Percentiles rank a stretch among this genome's conserved stretches.
Evolutionary conservation across 148 eudicot genomes (phyloP).

Genomic region (Rhododendron griersonianum): DNA sequence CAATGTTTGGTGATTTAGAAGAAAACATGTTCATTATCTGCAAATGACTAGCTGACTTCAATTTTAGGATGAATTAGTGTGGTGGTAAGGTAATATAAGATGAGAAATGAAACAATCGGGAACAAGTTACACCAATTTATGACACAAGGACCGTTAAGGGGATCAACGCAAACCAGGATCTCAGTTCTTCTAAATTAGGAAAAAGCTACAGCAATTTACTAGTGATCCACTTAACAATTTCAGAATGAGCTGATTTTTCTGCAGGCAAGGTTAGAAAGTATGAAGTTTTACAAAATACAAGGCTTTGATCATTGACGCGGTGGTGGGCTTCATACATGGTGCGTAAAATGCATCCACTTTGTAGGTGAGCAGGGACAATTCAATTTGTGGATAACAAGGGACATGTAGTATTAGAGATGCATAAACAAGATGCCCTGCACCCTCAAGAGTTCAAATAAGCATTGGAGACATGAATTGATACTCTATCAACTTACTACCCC

Average conservation of each 20-base stretch:
- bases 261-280: not conserved
- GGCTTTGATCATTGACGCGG: not conserved
- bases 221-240: not conserved
- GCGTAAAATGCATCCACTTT: not conserved
- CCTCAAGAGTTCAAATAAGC: no score
- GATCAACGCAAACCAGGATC: not conserved
- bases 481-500: not conserved
- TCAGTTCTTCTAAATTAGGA: not conserved
- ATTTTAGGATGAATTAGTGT: not conserved
- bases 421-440: not conserved
- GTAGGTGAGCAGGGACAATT: not conserved
- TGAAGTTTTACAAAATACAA: not conserved
- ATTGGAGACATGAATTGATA: not conserved
- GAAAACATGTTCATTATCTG: not conserved
- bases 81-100: not conserved
- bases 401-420: not conserved
- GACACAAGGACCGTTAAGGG: not conserved
- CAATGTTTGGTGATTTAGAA: not conserved
- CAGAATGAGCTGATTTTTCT: not conserved
- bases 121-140: not conserved
- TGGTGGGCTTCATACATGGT: not conserved
- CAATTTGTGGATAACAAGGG: not conserved
- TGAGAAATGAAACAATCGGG: not conserved
- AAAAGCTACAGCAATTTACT: not conserved
- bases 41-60: not conserved